A percentile compares a stretch with the other conserved stretches of the same genome.
phyloP scores from a whole-genome alignment of 2,329 filamentous ascomycete genomes.

The Apiospora marii region DNA sequence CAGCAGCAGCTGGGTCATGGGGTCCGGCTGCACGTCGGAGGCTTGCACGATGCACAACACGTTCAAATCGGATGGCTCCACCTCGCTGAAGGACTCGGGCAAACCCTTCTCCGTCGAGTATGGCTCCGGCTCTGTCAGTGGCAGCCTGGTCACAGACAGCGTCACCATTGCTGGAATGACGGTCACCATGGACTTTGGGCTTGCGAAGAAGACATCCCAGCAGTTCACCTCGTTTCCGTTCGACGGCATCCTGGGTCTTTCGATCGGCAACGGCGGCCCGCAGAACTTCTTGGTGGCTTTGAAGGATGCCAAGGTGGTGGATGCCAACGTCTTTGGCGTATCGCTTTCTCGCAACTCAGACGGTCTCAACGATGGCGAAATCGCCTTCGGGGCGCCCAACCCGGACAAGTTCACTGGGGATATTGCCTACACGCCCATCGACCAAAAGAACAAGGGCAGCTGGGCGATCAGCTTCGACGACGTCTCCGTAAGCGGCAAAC shows the following conservation, averaged over 20 bases:
- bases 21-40: slow-evolving; percentile 68
- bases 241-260: slow-evolving; percentile 86
- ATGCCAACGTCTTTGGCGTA: slow-evolving; percentile 73
- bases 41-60: slow-evolving; percentile 75
- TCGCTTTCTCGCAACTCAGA: slow-evolving; percentile 73
- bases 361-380: slow-evolving; percentile 73
- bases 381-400: slow-evolving; percentile 79
- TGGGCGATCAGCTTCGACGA: slow-evolving; percentile 80
- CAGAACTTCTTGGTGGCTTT: slow-evolving; percentile 75
- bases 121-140: slow-evolving; percentile 77
- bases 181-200: slow-evolving; percentile 72
- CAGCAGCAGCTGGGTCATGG: slow-evolving; percentile 85
- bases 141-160: slow-evolving; percentile 70
- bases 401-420: slow-evolving; percentile 70
- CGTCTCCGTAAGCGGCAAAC: slow-evolving; percentile 66
- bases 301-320: slow-evolving; percentile 61
- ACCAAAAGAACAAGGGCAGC: slow-evolving; percentile 48
- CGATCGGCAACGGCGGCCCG: slow-evolving; percentile 65
- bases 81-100: slow-evolving; percentile 61
- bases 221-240: slow-evolving; percentile 83
- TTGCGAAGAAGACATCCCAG: slow-evolving; percentile 74
- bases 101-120: slow-evolving; percentile 74
- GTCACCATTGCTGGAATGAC: slow-evolving; percentile 72
- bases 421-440: slow-evolving; percentile 69
- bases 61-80: slow-evolving; percentile 73